These are phyloP conservation scores for Phlyctochytrium planicorne DNA, from an alignment of 192 early-diverging fungal species.

Conservation along the genomic window DNA sequence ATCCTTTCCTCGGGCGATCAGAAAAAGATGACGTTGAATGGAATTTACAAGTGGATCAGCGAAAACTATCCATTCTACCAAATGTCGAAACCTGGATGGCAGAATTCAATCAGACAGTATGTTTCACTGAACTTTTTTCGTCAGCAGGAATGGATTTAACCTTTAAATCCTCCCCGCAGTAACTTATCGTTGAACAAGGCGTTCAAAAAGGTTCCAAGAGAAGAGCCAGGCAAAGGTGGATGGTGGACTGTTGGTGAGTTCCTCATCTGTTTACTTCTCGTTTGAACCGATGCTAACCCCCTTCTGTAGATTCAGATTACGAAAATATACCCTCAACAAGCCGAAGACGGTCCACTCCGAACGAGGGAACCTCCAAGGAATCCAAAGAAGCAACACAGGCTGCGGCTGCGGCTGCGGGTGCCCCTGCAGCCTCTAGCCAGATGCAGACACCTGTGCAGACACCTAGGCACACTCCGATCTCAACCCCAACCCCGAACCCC, in stretches of 20 bases:
- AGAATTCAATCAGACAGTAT: slow-evolving; percentile 90
- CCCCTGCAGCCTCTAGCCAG: too few relatives aligned
- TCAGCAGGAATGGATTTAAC: slow-evolving; percentile 57
- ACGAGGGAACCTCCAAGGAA: too few relatives aligned
- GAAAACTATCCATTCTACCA: slow-evolving; percentile 87
- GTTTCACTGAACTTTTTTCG: slow-evolving; percentile 52
- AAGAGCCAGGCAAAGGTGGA: slow-evolving; percentile 90
- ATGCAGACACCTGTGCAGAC: too few relatives aligned
- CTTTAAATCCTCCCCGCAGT: slow-evolving; percentile 50
- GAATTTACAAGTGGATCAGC: slow-evolving; percentile 86
- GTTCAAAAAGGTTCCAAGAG: slow-evolving; percentile 86
- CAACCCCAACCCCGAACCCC: too few relatives aligned
- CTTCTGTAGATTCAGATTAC: slow-evolving; percentile 1
- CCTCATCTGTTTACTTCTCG: background rate
- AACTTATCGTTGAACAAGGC: slow-evolving; percentile 94
- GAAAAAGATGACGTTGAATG: slow-evolving; percentile 82
- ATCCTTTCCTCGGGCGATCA: slow-evolving; percentile 68
- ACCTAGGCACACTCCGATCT: too few relatives aligned
- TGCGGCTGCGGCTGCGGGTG: too few relatives aligned
- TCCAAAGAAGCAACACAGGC: too few relatives aligned
- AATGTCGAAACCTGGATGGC: slow-evolving; percentile 86
- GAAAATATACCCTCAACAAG: background rate
- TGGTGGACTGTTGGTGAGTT: slow-evolving; percentile 86
- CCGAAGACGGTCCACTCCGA: too few relatives aligned
- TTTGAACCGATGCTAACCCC: background rate